phyloP scores from a whole-genome alignment of 2,329 filamentous ascomycete genomes.

The Ploettnerulaceae sp. region DNA sequence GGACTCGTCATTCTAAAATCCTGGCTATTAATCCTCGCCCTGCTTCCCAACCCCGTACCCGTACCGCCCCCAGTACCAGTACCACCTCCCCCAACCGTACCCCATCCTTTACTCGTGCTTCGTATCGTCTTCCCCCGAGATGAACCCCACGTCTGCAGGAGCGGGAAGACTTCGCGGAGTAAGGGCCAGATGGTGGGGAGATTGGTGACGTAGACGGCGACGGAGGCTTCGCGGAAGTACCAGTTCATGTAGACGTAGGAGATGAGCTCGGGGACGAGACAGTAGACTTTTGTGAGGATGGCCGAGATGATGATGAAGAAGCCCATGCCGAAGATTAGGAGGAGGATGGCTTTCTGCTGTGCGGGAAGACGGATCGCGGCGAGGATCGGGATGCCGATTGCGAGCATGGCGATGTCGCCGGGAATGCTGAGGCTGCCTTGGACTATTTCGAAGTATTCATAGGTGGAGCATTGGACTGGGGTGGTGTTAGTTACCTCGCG shows the following conservation, averaged over 20 bases:
- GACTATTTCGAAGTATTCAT: constrained; percentile 43
- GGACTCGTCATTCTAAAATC: constrained; percentile 1
- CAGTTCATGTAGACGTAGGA: constrained; percentile 36
- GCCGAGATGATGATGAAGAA: constrained; percentile 42
- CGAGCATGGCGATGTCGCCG: constrained; percentile 44
- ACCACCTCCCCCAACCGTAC: background rate
- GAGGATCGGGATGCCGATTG: constrained; percentile 44
- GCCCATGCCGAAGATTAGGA: constrained; percentile 46
- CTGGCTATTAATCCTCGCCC: background rate
- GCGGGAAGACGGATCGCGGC: constrained; percentile 38
- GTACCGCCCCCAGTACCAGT: no score
- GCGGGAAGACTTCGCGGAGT: constrained; percentile 38
- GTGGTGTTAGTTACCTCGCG: background rate
- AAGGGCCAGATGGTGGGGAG: constrained; percentile 47
- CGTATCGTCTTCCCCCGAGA: background rate
- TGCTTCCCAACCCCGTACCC: no score
- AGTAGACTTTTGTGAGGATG: constrained; percentile 44
- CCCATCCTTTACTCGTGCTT: background rate
- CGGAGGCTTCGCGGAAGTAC: constrained; percentile 47
- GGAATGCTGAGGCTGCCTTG: constrained; percentile 46
- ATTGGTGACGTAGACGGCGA: constrained; percentile 47
- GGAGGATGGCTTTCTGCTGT: constrained; percentile 43
- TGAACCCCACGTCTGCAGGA: constrained; percentile 5
- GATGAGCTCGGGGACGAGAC: constrained; percentile 35
- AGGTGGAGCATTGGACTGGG: constrained; percentile 43